Percentiles rank a stretch among this genome's conserved stretches.
These are phyloP conservation scores for Rachicladosporium sp. DNA, from an alignment of 2,329 filamentous ascomycete genomes.

Conservation along the genomic window DNA sequence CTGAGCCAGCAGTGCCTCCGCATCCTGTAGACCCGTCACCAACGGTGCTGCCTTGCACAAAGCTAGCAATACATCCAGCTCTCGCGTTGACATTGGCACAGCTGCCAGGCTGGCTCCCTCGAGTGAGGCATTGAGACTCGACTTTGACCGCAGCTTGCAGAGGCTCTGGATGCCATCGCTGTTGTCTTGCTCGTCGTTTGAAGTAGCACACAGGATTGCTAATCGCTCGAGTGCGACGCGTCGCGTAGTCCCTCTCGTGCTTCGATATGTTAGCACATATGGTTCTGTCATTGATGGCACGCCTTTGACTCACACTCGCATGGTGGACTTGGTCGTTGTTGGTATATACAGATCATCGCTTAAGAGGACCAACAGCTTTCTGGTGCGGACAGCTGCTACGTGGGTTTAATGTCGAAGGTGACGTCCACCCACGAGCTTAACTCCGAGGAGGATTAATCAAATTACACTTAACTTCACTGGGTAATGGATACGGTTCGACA, in stretches of 20 bases:
- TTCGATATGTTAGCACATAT: slow-evolving; percentile 5
- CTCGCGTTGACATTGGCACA: slow-evolving; percentile 50
- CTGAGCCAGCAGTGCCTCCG: slow-evolving; percentile 65
- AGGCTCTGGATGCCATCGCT: slow-evolving; percentile 28
- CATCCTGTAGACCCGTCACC: slow-evolving; percentile 57
- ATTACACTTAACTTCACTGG: too few relatives aligned
- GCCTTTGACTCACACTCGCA: slow-evolving; percentile 3
- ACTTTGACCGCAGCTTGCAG: slow-evolving; percentile 24
- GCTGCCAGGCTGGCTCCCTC: slow-evolving; percentile 5
- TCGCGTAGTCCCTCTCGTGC: slow-evolving; percentile 23
- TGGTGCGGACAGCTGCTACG: too few relatives aligned
- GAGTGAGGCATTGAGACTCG: slow-evolving; percentile 11
- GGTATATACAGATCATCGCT: too few relatives aligned
- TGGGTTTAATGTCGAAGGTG: too few relatives aligned
- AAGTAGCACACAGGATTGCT: slow-evolving; percentile 33
- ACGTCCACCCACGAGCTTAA: too few relatives aligned
- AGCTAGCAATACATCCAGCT: slow-evolving; percentile 83
- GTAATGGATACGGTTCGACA: too few relatives aligned
- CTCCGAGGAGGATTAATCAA: too few relatives aligned
- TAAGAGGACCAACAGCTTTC: too few relatives aligned
- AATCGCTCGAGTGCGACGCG: slow-evolving; percentile 40
- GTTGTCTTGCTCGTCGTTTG: slow-evolving; percentile 14
- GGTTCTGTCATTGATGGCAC: not conserved
- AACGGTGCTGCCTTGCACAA: slow-evolving; percentile 80
- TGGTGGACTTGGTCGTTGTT: not conserved